phyloP scores from a whole-genome alignment of 768 basidiomycete genomes.

The Mycena floridula region DNA sequence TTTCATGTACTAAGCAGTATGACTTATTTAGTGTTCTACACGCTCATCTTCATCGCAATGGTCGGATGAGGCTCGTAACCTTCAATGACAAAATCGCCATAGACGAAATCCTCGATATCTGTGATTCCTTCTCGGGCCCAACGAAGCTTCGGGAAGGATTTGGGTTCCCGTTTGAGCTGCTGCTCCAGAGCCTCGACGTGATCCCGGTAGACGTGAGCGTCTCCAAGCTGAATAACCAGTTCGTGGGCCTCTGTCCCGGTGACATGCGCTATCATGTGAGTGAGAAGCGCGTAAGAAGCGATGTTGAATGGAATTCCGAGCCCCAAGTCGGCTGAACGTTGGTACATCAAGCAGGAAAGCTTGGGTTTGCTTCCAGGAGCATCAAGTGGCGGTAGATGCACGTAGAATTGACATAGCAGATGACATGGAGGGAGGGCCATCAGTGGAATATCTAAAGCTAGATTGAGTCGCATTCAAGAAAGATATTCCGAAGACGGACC shows the following conservation, averaged over 20 bases:
- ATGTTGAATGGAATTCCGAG: constrained; percentile 99
- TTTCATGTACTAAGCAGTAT: no score
- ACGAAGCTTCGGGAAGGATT: constrained; percentile 73
- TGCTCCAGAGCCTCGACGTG: constrained; percentile 83
- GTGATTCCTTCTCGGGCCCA: constrained; percentile 61
- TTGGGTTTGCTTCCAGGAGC: constrained; percentile 50
- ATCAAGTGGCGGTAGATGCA: constrained; percentile 67
- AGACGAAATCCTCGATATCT: constrained; percentile 76
- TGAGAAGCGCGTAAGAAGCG: constrained; percentile 94
- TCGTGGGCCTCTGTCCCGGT: constrained; percentile 85
- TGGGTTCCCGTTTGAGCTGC: constrained; percentile 76
- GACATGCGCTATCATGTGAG: constrained; percentile 95
- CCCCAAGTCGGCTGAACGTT: constrained; percentile 94
- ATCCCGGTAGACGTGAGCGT: constrained; percentile 94
- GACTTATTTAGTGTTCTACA: no score
- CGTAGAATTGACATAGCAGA: constrained; percentile 99
- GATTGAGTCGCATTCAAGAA: background rate
- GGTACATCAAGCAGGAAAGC: constrained; percentile 95
- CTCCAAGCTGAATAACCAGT: constrained; percentile 92
- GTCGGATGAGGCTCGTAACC: constrained; percentile 80
- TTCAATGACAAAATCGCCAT: constrained; percentile 79
- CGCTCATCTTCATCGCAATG: constrained; percentile 97
- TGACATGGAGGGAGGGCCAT: constrained; percentile 99
- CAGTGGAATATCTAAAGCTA: constrained; percentile 65
- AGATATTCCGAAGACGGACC: constrained; percentile 49